phyloP scores from a whole-genome alignment of 177 flowering plant species.

The Telopea speciosissima region DNA sequence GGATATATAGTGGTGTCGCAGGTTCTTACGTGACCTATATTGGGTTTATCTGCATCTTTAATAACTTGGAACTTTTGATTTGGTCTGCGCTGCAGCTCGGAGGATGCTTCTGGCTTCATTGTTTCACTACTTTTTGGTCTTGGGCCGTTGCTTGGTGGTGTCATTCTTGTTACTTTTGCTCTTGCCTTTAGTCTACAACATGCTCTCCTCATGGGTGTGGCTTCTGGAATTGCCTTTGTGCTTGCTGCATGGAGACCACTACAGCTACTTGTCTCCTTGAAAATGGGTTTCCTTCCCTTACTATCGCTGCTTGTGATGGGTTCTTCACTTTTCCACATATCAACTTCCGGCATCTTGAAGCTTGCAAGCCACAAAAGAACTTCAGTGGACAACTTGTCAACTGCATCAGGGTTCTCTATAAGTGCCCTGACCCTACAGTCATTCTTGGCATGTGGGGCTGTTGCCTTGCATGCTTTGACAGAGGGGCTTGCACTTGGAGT shows the following conservation, averaged over 20 bases:
- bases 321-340: slow-evolving; percentile 36
- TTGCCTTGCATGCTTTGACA: slow-evolving; percentile 78
- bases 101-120: slow-evolving; percentile 78
- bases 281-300: slow-evolving; percentile 57
- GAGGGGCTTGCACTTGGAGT: slow-evolving; percentile 98
- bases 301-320: slow-evolving; percentile 46
- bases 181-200: slow-evolving; percentile 70
- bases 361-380: slow-evolving; percentile 41
- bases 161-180: slow-evolving; percentile 62
- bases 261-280: slow-evolving; percentile 61
- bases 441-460: slow-evolving; percentile 65
- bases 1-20: background rate
- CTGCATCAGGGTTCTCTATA: slow-evolving; percentile 38
- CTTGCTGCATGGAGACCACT: slow-evolving; percentile 88
- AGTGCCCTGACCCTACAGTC: slow-evolving; percentile 77
- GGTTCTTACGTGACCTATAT: background rate
- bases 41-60: background rate
- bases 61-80: background rate
- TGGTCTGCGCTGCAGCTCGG: slow-evolving; percentile 45
- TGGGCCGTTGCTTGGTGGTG: slow-evolving; percentile 86
- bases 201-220: slow-evolving; percentile 73
- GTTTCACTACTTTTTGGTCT: slow-evolving; percentile 89
- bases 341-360: slow-evolving; percentile 38
- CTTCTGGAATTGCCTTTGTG: slow-evolving; percentile 88
- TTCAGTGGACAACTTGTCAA: slow-evolving; percentile 43